A percentile compares a stretch with the other conserved stretches of the same genome.
These are phyloP conservation scores for Echium plantagineum DNA, from an alignment of 257 asterid species.

Conservation along the genomic window DNA sequence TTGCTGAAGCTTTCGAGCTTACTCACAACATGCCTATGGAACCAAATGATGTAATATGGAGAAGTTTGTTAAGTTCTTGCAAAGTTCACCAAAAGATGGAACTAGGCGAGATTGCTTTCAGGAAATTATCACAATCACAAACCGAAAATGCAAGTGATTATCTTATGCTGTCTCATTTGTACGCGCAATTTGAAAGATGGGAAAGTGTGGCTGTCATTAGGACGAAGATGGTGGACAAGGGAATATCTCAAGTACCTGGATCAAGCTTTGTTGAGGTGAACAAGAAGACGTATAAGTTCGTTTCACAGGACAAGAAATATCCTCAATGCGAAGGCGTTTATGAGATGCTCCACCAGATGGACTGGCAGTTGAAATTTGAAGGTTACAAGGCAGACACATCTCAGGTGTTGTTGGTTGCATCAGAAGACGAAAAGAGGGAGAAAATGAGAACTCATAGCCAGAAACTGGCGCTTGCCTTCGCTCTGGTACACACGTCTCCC, in stretches of 20 bases:
- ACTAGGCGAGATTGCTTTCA: slow-evolving; percentile 47
- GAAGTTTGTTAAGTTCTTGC: slow-evolving; percentile 60
- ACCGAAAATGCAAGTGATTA: slow-evolving; percentile 55
- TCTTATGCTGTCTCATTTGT: slow-evolving; percentile 39
- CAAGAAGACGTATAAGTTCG: slow-evolving; percentile 43
- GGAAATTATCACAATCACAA: slow-evolving; percentile 21
- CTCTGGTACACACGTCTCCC: slow-evolving; percentile 33
- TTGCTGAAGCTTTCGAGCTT: slow-evolving; percentile 38
- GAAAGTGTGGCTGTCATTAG: slow-evolving; percentile 30
- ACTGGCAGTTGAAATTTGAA: slow-evolving; percentile 79
- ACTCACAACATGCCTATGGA: slow-evolving; percentile 49
- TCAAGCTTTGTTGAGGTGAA: slow-evolving; percentile 46
- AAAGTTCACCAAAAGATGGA: slow-evolving; percentile 38
- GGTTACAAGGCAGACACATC: slow-evolving; percentile 65
- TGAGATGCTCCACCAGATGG: slow-evolving; percentile 86
- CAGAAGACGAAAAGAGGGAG: slow-evolving; percentile 68
- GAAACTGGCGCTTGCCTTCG: slow-evolving; percentile 73
- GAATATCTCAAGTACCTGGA: slow-evolving; percentile 38
- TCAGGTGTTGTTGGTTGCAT: slow-evolving; percentile 42
- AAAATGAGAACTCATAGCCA: slow-evolving; percentile 58
- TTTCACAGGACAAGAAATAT: slow-evolving; percentile 41
- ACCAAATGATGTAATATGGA: slow-evolving; percentile 65
- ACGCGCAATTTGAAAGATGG: slow-evolving; percentile 61
- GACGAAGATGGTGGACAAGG: slow-evolving; percentile 28
- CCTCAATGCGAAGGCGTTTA: slow-evolving; percentile 32